These are phyloP conservation scores for Penicillium herquei DNA, from an alignment of 495 filamentous ascomycete genomes.

Conservation along the genomic window DNA sequence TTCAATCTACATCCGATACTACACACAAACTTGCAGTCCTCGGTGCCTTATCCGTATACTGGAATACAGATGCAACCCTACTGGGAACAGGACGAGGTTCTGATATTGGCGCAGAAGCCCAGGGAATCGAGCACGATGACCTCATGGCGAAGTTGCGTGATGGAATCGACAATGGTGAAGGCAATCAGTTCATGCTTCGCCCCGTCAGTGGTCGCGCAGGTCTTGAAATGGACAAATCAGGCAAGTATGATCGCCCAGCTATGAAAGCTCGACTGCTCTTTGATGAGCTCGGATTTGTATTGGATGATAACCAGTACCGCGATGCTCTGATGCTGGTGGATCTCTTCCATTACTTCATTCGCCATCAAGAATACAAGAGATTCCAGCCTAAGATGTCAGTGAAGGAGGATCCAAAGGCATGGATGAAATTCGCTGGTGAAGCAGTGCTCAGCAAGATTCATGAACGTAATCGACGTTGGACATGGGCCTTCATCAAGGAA, in stretches of 20 bases:
- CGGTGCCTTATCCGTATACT: slow-evolving; percentile 87
- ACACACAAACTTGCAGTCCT: slow-evolving; percentile 92
- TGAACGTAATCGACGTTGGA: slow-evolving; percentile 84
- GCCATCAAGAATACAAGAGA: slow-evolving; percentile 96
- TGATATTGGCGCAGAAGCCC: slow-evolving; percentile 59
- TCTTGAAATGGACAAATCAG: slow-evolving; percentile 89
- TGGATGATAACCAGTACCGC: slow-evolving; percentile 95
- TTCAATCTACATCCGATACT: slow-evolving; percentile 74
- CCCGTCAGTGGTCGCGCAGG: slow-evolving; percentile 91
- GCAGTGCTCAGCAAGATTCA: slow-evolving; percentile 91
- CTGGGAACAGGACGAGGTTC: slow-evolving; percentile 69
- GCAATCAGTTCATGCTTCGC: slow-evolving; percentile 91
- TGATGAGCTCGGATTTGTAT: slow-evolving; percentile 90
- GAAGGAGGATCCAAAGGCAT: slow-evolving; percentile 88
- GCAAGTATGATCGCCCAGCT: slow-evolving; percentile 73
- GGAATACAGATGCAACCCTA: slow-evolving; percentile 89
- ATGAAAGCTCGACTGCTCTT: slow-evolving; percentile 90
- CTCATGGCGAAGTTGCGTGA: slow-evolving; percentile 71
- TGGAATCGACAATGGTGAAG: slow-evolving; percentile 70
- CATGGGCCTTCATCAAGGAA: slow-evolving; percentile 91
- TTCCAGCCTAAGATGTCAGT: slow-evolving; percentile 80
- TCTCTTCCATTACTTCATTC: slow-evolving; percentile 96
- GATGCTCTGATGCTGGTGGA: slow-evolving; percentile 97
- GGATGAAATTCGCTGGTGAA: slow-evolving; percentile 85
- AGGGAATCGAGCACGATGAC: slow-evolving; percentile 66